phyloP scores from a whole-genome alignment of 1,284 basidiomycete genomes.

The Inonotus obliquus region DNA sequence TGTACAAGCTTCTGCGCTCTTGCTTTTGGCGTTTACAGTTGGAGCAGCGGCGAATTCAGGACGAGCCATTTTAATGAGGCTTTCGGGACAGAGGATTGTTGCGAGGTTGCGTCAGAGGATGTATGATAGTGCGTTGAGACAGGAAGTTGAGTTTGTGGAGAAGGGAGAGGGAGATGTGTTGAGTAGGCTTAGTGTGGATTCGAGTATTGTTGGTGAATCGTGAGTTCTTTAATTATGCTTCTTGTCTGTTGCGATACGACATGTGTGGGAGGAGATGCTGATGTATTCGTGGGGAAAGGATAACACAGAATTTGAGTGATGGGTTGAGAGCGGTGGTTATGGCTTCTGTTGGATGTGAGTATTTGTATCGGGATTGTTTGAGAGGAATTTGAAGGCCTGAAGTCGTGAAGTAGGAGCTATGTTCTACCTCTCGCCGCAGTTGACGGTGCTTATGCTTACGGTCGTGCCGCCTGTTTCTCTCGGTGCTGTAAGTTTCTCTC shows the following conservation, averaged over 20 bases:
- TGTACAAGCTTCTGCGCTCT: conserved; percentile 72
- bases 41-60: conserved; percentile 89
- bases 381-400: neutral
- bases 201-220: conserved; percentile 94
- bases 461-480: conserved; percentile 95
- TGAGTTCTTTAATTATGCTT: conserved; percentile 29
- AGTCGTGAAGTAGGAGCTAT: conserved; percentile 79
- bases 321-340: conserved; percentile 85
- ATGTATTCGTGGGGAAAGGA: conserved; percentile 38
- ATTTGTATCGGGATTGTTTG: neutral
- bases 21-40: conserved; percentile 79
- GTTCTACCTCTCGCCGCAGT: conserved; percentile 89
- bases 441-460: conserved; percentile 90
- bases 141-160: conserved; percentile 93
- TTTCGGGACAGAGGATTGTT: conserved; percentile 88
- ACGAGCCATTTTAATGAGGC: conserved; percentile 85
- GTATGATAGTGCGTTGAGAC: conserved; percentile 76
- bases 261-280: neutral
- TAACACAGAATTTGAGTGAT: conserved; percentile 91
- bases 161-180: conserved; percentile 92
- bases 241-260: neutral
- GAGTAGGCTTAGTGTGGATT: conserved; percentile 88
- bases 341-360: conserved; percentile 82
- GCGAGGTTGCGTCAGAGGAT: conserved; percentile 81
- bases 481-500: conserved; percentile 68